Evolutionary conservation across 1,284 basidiomycete genomes (phyloP).

Genomic region (Papiliotrema laurentii): DNA sequence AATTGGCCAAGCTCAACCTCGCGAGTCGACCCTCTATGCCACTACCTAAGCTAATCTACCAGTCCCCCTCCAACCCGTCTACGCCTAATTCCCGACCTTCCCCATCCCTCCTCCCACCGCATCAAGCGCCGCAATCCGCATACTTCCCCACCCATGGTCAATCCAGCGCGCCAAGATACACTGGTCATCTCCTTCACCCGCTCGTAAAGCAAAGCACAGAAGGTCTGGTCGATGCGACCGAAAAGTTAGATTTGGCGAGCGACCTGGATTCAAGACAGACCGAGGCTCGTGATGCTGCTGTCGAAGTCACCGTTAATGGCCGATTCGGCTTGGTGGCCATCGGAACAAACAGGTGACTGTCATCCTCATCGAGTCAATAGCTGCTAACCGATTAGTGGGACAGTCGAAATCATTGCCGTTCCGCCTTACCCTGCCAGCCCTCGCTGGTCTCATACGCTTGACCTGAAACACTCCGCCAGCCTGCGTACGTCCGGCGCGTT

Average conservation of each 20-base stretch:
- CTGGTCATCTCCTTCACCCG: slow-evolving; percentile 17
- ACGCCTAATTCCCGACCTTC: slow-evolving; percentile 1
- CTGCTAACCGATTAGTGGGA: slow-evolving; percentile 50
- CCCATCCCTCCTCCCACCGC: slow-evolving; percentile 5
- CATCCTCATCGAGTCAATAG: slow-evolving; percentile 7
- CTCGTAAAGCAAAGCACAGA: slow-evolving; percentile 3
- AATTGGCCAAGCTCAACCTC: slow-evolving; percentile 7
- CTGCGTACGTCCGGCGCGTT: slow-evolving; percentile 23
- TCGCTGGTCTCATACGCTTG: slow-evolving; percentile 25
- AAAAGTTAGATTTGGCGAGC: slow-evolving; percentile 54
- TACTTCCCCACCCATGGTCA: slow-evolving; percentile 3
- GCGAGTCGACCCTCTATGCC: slow-evolving; percentile 4
- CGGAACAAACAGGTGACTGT: slow-evolving; percentile 63
- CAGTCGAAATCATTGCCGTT: slow-evolving; percentile 54
- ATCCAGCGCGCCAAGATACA: slow-evolving; percentile 15
- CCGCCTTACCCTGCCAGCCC: slow-evolving; percentile 22
- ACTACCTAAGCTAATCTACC: not conserved
- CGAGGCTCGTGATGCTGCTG: no score
- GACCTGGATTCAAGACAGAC: no score
- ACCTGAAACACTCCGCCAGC: slow-evolving; percentile 40
- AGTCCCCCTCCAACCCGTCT: not conserved
- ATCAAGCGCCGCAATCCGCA: slow-evolving; percentile 1
- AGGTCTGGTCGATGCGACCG: slow-evolving; percentile 56
- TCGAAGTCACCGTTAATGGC: slow-evolving; percentile 64
- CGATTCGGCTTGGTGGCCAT: slow-evolving; percentile 81